Conservation (phyloP, 108 stramenopile species). For the Cyclotella baltica region DNA sequence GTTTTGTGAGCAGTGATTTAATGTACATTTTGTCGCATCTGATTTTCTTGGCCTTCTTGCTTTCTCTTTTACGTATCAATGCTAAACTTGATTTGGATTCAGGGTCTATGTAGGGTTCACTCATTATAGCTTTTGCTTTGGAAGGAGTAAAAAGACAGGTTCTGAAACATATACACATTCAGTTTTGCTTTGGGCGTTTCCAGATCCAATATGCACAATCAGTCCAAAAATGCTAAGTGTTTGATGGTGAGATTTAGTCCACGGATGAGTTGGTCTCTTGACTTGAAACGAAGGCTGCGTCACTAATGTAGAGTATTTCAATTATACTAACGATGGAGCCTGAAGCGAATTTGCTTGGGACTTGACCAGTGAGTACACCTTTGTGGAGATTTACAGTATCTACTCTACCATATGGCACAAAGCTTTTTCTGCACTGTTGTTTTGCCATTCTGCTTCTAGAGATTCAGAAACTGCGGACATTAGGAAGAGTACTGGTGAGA, state of each 20-base stretch:
- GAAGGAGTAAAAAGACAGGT: neutral
- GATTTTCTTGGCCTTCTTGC: no score
- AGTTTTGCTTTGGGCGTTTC: conserved; percentile 11
- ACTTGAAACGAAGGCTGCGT: neutral
- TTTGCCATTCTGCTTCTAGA: neutral
- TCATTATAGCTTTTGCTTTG: no score
- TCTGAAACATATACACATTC: conserved; percentile 18
- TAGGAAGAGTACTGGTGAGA: conserved; percentile 35
- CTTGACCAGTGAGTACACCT: neutral
- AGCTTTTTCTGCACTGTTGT: neutral
- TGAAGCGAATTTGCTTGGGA: no score
- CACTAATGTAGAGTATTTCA: neutral
- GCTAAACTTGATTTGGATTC: no score
- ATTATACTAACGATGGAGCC: no score
- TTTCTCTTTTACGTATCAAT: no score
- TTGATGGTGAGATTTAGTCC: conserved; percentile 3
- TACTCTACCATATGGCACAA: neutral
- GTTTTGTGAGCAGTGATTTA: no score
- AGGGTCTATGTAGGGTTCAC: no score
- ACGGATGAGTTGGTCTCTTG: neutral
- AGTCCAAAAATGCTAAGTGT: conserved; percentile 23
- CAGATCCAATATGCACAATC: conserved; percentile 21
- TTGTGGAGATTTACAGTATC: neutral
- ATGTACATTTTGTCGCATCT: no score
- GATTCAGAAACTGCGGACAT: conserved; percentile 21